A percentile compares a stretch with the other conserved stretches of the same genome.
phyloP scores from a whole-genome alignment of 2,329 filamentous ascomycete genomes.

The Talaromyces sp. region DNA sequence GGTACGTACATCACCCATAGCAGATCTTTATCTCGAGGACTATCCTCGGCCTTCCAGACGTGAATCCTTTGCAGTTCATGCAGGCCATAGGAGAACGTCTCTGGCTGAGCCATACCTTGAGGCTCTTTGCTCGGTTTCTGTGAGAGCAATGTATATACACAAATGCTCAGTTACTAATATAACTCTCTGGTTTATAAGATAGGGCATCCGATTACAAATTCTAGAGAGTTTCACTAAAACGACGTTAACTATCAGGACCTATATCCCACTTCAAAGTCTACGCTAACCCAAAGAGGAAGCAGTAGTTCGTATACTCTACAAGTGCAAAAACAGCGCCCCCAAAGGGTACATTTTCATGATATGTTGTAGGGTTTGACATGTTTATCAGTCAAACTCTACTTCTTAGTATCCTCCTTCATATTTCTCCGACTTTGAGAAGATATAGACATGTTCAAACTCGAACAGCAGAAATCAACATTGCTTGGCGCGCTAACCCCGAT shows the following conservation, averaged over 20 bases:
- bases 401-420: too few relatives aligned
- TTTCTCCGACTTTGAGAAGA: not conserved
- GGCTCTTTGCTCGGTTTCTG: not conserved
- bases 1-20: slow-evolving; percentile 44
- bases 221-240: not conserved
- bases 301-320: not conserved
- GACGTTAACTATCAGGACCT: not conserved
- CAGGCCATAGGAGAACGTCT: slow-evolving; percentile 25
- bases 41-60: slow-evolving; percentile 28
- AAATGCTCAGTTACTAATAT: not conserved
- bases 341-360: not conserved
- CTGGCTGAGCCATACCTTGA: slow-evolving; percentile 9
- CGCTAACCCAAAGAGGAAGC: slow-evolving; percentile 14
- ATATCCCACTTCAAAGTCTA: not conserved
- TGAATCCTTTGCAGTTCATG: slow-evolving; percentile 37
- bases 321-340: not conserved
- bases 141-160: not conserved
- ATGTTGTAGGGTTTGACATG: not conserved
- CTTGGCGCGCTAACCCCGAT: slow-evolving; percentile 32
- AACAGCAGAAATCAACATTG: slow-evolving; percentile 3
- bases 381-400: not conserved
- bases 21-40: slow-evolving; percentile 21
- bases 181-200: not conserved
- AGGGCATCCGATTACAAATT: not conserved
- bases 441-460: not conserved